Evolutionary conservation across 257 asterid species (phyloP), one percentile per base, ranked within the genome.

Genomic region (Eucommia ulmoides): DNA sequence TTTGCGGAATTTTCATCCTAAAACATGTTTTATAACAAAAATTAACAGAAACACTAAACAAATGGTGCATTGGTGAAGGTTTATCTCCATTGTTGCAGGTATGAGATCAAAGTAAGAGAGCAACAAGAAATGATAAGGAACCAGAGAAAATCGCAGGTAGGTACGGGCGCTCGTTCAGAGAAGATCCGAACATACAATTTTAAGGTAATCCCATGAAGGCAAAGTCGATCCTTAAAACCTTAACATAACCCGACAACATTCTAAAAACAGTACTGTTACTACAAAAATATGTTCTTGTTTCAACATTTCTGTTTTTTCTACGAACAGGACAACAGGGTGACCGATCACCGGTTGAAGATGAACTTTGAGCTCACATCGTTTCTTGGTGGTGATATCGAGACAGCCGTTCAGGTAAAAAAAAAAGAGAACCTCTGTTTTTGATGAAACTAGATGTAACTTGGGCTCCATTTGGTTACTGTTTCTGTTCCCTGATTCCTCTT

Each of bases 111-210:
- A 78, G 25, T 91, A 46, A 74, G 93, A 65, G 98, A 91, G 53
- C 98, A 83, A 64, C 96, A 86, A 73, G 89, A 80, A 68, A 67
- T 48, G 59, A 75, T 86, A 19, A 79, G 94, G 74, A 75, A 71
- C 60, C 87, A 91, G 82, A 83, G 98, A 51, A 78, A 79, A 72
- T 35, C 67, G 47, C 84, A 91, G 98, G 98, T 91, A 20, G 98
- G 98, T 54, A 83, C 92, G 47, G 98, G 98, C 53, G 89, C 98
- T 66, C 95, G 98, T 53, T 53, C 96, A 53, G 98, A 91, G 63
- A 91, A 91, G 76, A 91, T 91, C 57, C 79, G 98, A 60, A 91
- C 96, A 16, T 86, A 86, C 83, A 91, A 91, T 78, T 91, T 60
- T 60, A 91, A 91, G 98, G 98, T 91, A 71, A 10, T 52, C 50